Percentiles rank a stretch among this genome's conserved stretches.
Conservation (phyloP, 345 rosid genomes). For the Rhodamnia argentea region DNA sequence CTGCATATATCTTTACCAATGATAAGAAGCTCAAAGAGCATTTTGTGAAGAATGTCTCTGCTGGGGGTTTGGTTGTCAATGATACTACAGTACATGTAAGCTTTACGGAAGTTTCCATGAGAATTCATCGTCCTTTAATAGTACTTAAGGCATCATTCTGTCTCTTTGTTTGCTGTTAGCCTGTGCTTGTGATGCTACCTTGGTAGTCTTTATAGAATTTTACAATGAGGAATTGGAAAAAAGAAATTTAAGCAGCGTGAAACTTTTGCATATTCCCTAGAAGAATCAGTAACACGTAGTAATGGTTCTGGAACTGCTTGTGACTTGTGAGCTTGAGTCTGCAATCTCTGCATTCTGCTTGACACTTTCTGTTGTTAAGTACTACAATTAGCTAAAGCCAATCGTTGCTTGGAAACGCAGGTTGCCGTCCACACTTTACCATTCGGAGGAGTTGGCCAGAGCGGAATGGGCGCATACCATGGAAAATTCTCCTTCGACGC, state of each 20-base stretch:
- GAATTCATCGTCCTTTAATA: not conserved
- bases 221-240: not conserved
- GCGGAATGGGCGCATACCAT: conserved; percentile 89
- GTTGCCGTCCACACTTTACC: conserved; percentile 57
- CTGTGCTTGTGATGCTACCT: not conserved
- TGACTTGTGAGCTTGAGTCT: not conserved
- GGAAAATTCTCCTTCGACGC: conserved; percentile 94
- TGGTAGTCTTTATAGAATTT: not conserved
- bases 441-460: conserved; percentile 95
- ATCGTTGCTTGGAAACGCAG: conserved; percentile 24
- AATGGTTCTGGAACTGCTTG: not conserved
- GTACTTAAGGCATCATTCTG: not conserved
- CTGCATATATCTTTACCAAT: conserved; percentile 80
- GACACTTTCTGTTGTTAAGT: not conserved
- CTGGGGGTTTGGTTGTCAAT: conserved; percentile 80
- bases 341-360: not conserved
- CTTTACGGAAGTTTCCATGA: conserved; percentile 1
- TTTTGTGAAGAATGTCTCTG: conserved; percentile 61
- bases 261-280: not conserved
- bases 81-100: conserved; percentile 81
- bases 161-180: not conserved
- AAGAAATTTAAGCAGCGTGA: not conserved
- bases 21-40: conserved; percentile 55
- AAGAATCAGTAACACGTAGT: not conserved
- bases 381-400: not conserved